Evolutionary conservation across 1,139 yeast species (phyloP), one percentile per base, ranked within the genome.

Genomic region (Yamadazyma pseudoaaseri): DNA sequence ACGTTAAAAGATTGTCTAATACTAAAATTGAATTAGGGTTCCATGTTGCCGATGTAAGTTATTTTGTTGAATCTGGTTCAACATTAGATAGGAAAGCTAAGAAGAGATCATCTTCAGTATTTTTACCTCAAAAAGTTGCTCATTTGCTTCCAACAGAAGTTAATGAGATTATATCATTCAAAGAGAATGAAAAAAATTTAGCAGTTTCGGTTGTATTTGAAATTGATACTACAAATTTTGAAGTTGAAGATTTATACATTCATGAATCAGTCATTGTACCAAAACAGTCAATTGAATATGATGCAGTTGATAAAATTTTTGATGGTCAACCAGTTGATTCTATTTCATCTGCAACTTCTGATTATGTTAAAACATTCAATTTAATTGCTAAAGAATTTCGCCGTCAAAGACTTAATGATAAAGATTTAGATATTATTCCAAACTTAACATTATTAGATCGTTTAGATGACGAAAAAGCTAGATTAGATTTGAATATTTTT

Each of bases 41-140:
- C 53, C 97, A 92, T 57, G 78, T 83, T 29, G 71, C 85, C 16
- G 98, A 92, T 61, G 79, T 85, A 10, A 71, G 94, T 5, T 79
- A 79, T 38, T 86, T 69, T 49, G 62, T 90, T 36, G 77, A 73
- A 45, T 79, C 78, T 21, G 92, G 89, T 11, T 80, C 95, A 0
- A 64, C 78, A 3, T 65, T 92, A 42, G 98, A 92, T 52, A 81
- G 94, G 41, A 90, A 92, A 55, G 86, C 96, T 2, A 86, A 87
- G 59, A 89, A 87, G 63, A 77, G 97, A 55, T 87, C 95, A 2
- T 79, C 92, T 3, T 81, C 96, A 10, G 97, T 92, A 5, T 84
- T 82, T 53, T 74, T 92, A 59, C 94, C 95, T n/a, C 96, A 90
- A 54, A 81, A 81, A 44, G 61, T 70, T 15, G 74, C 75, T 10